phyloP scores from a whole-genome alignment of 2,329 filamentous ascomycete species.

The Penicillium hesseltinei region DNA sequence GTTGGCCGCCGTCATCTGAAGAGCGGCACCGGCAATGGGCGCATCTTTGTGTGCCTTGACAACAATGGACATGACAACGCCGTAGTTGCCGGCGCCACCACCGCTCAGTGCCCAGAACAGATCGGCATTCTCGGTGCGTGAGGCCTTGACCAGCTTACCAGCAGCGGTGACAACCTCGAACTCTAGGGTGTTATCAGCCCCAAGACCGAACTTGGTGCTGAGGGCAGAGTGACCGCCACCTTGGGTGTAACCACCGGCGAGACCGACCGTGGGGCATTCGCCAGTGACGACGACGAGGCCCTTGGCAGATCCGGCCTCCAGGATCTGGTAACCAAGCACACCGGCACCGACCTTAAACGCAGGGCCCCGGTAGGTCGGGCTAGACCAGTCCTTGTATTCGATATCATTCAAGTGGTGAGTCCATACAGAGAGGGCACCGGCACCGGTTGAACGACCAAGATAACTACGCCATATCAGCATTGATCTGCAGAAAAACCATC shows the following conservation, averaged over 20 bases:
- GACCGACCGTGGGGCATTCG: slow-evolving; percentile 55
- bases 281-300: slow-evolving; percentile 56
- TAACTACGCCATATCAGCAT: slow-evolving; percentile 16
- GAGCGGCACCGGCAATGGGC: slow-evolving; percentile 44
- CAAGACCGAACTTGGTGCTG: slow-evolving; percentile 55
- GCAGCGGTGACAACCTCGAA: slow-evolving; percentile 55
- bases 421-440: slow-evolving; percentile 46
- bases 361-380: slow-evolving; percentile 48
- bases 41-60: slow-evolving; percentile 51
- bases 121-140: slow-evolving; percentile 15
- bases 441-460: slow-evolving; percentile 60
- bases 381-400: slow-evolving; percentile 36
- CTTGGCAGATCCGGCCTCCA: slow-evolving; percentile 47
- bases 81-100: slow-evolving; percentile 56
- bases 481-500: background rate
- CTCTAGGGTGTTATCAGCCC: slow-evolving; percentile 58
- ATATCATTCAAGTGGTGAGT: slow-evolving; percentile 34
- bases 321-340: slow-evolving; percentile 51
- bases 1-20: slow-evolving; percentile 41
- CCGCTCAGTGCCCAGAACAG: slow-evolving; percentile 24
- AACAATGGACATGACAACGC: slow-evolving; percentile 56
- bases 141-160: slow-evolving; percentile 17
- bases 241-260: slow-evolving; percentile 60
- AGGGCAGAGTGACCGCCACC: slow-evolving; percentile 61
- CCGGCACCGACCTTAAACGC: slow-evolving; percentile 57